A percentile compares a stretch with the other conserved stretches of the same genome.
Evolutionary conservation across 1,139 yeast species (phyloP).

Genomic region (Protomyces inundatus): DNA sequence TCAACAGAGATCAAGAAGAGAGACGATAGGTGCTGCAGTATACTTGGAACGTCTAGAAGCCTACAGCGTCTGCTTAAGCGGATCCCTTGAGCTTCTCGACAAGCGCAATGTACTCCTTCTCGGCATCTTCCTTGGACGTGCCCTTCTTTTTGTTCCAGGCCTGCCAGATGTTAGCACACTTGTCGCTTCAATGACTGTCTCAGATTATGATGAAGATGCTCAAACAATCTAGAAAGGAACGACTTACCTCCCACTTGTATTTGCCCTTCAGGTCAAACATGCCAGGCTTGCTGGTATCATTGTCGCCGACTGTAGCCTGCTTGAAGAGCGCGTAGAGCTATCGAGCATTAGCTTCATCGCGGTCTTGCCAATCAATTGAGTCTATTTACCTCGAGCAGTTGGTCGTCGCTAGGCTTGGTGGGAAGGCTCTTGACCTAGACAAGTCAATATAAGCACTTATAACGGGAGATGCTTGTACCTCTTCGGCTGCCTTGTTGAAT

Average conservation of each 20-base stretch:
- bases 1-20: too few relatives aligned
- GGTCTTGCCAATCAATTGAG: not conserved
- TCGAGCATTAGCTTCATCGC: not conserved
- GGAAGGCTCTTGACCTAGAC: constrained; percentile 49
- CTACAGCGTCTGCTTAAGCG: too few relatives aligned
- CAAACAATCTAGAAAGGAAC: too few relatives aligned
- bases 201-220: too few relatives aligned
- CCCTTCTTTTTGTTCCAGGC: constrained; percentile 91
- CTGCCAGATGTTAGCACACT: constrained; percentile 18
- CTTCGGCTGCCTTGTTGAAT: constrained; percentile 24
- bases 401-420: constrained; percentile 78
- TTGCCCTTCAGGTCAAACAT: constrained; percentile 74
- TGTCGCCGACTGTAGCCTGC: constrained; percentile 96
- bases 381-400: constrained; percentile 52
- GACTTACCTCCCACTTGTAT: constrained; percentile 73
- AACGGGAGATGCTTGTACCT: not conserved
- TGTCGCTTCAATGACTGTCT: too few relatives aligned
- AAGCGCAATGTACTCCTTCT: constrained; percentile 68
- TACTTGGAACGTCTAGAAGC: too few relatives aligned
- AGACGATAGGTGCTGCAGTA: too few relatives aligned
- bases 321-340: constrained; percentile 79
- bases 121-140: constrained; percentile 83
- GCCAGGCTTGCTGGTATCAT: constrained; percentile 71
- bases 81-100: constrained; percentile 58
- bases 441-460: not conserved